Base-by-base conservation (phyloP, 768 basidiomycete species). In the Nidularia sp. region DNA sequence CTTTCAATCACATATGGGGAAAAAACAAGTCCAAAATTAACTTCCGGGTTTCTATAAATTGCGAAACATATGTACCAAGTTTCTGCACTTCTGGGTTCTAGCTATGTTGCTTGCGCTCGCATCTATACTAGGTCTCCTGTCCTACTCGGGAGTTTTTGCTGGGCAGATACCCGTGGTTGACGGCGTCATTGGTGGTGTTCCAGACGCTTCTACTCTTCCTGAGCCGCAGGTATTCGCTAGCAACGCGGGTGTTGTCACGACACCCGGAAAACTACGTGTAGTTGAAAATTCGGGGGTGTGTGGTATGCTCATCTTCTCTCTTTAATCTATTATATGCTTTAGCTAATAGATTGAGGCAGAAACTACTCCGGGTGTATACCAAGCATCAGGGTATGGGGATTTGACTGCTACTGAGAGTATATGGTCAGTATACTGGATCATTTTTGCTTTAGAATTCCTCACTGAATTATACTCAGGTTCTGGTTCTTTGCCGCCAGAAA, bases 401-500 rank as follows among this genome's bases (percentile, higher is more conserved):
- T 58, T 85, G 12, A 74, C 77, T 1, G 63, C 76, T 1, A 71
- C 68, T 15, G 63, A 84, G 59, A 85, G 83, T 63, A 70, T 85
- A 31, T 86, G 80, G 83, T 83, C 44, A 3, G 39, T 44, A 18
- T 25, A 12, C 25, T 46, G 25, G 31, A 1, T 48, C 34, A 4
- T 12, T 53, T 10, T 9, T 18, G 32, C 7, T 48, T 6, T 51
- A 31, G 46, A 5, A 5, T 32, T 15, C 7, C 34, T 13, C 25
- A 34, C 4, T 52, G 34, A 50, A 8, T 48, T 9, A 15, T 39
- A 29, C 31, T 3, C 47, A 84, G 83, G 78, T 86, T 85, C 69
- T 85, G 83, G 82, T 85, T 81, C 69, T 86, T 86, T 56, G 83
- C 70, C 8, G 75, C 84, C 0, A 78, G 84, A n/a, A 78, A 80